These are phyloP conservation scores for Penicillium alfredii DNA, from an alignment of 495 filamentous ascomycete genomes.

Conservation along the genomic window DNA sequence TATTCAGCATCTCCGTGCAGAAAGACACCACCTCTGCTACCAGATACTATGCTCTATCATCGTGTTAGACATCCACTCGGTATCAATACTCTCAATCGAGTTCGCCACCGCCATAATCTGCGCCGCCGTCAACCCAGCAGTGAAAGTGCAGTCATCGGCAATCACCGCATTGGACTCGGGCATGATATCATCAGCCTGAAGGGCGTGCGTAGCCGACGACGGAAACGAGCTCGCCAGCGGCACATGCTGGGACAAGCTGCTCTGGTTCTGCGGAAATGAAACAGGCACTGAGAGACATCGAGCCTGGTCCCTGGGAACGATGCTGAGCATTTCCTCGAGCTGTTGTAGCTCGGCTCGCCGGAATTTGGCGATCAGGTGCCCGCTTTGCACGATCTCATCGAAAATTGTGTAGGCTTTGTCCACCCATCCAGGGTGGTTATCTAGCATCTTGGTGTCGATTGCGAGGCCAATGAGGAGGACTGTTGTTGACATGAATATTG, in stretches of 20 bases:
- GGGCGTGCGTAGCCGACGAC: conserved; percentile 5
- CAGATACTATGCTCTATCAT: conserved; percentile 36
- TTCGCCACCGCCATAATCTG: conserved; percentile 37
- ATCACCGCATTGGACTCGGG: conserved; percentile 8
- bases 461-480: conserved; percentile 31
- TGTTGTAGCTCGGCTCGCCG: conserved; percentile 35
- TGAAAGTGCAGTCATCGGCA: conserved; percentile 12
- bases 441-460: conserved; percentile 25
- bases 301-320: conserved; percentile 18
- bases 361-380: conserved; percentile 35
- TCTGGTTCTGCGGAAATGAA: conserved; percentile 13
- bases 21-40: too few species aligned
- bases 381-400: conserved; percentile 37
- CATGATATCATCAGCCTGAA: conserved; percentile 13
- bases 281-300: conserved; percentile 11
- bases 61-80: conserved; percentile 36
- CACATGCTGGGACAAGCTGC: conserved; percentile 4
- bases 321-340: conserved; percentile 26
- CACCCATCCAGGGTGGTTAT: conserved; percentile 27
- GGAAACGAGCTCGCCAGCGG: conserved; percentile 12
- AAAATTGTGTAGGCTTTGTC: conserved; percentile 32
- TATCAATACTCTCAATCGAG: conserved; percentile 35
- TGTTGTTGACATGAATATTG: conserved; percentile 33
- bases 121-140: conserved; percentile 24
- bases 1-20: too few species aligned